Base-by-base conservation (phyloP, 139 green algal genomes). In the Pleodorina starrii region DNA sequence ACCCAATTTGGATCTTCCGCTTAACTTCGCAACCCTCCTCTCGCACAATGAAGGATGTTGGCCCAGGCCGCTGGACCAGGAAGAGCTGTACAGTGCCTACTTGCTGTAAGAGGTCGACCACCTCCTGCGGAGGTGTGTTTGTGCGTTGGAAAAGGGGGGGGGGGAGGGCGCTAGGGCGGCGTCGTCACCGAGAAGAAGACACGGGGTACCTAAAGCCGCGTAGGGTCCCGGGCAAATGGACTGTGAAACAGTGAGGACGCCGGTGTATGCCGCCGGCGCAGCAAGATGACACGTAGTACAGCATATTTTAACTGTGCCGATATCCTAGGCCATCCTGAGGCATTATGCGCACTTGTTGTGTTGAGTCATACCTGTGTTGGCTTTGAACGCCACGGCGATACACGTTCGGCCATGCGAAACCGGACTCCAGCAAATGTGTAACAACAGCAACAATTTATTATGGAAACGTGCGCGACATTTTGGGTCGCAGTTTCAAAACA, bases 31-130 rank as follows among this genome's bases (percentile, higher is more conserved):
- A 78, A 17, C 84, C 87, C 14, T 93, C 90, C 78, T 94, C 93
- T 25, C 90, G 84, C 21, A 95, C 60, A 7, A 94, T 60, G 72
- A 95, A 95, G 35, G 90, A 94, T 5, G 92, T 95, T 42, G 93
- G 93, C 1, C 93, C 93, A 2, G 81, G 75, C 19, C 90, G 89
- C 54, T 93, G 89, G 38, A 95, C 88, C 44, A 94, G 76, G 74
- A 92, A 94, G 51, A 95, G 73, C 35, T 87, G 89, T 44, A 83
- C 89, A 11, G 59, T 60, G 19, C 84, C 51, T 50, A 94, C 11
- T 25, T 23, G 40, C 66, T 90, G 85, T 3, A 94, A 68, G n/a
- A 92, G 59, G 40, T 92, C 90, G 27, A 92, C 54, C 44, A 94
- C 82, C 80, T 90, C 91, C 91, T 94, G 38, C 17, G 69, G 36